Percentiles rank a stretch among this genome's conserved stretches.
These are phyloP conservation scores for Cadophora luteo-olivacea DNA, from an alignment of 2,329 filamentous ascomycete species.

Conservation along the genomic window DNA sequence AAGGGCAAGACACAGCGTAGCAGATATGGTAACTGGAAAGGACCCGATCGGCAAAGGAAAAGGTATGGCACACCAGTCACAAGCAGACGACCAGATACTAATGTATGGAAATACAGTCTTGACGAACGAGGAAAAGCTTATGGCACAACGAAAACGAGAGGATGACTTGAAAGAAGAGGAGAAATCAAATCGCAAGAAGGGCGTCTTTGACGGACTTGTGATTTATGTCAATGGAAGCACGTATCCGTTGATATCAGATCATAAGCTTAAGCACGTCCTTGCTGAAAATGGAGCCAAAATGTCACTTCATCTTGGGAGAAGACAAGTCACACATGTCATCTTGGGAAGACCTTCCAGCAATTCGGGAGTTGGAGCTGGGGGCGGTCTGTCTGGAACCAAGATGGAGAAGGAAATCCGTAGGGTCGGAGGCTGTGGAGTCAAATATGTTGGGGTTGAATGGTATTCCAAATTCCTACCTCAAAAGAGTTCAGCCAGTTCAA, in stretches of 20 bases:
- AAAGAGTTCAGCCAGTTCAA: too few species aligned
- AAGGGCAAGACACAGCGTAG: conserved; percentile 50
- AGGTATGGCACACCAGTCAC: conserved; percentile 13
- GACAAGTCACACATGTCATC: conserved; percentile 61
- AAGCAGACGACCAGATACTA: conserved; percentile 14
- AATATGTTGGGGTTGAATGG: conserved; percentile 85
- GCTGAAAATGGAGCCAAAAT: conserved; percentile 75
- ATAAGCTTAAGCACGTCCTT: conserved; percentile 82
- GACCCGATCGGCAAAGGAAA: conserved; percentile 40
- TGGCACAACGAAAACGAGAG: conserved; percentile 51
- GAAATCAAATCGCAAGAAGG: conserved; percentile 39
- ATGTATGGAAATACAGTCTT: conserved; percentile 43
- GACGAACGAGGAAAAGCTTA: conserved; percentile 34
- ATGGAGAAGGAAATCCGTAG: conserved; percentile 79
- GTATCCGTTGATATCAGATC: conserved; percentile 80
- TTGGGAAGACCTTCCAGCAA: conserved; percentile 64
- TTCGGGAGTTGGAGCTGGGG: conserved; percentile 64
- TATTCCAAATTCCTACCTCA: conserved; percentile 43
- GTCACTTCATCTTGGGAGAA: conserved; percentile 65
- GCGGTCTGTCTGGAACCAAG: conserved; percentile 79
- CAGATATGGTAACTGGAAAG: conserved; percentile 59
- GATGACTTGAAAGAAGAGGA: conserved; percentile 57
- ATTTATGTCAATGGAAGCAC: conserved; percentile 92
- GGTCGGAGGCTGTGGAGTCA: conserved; percentile 72
- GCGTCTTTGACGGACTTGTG: conserved; percentile 72